Evolutionary conservation across 352 stramenopile genomes (phyloP), one percentile per base, ranked within the genome.

Genomic region (Phytophthora ramorum): DNA sequence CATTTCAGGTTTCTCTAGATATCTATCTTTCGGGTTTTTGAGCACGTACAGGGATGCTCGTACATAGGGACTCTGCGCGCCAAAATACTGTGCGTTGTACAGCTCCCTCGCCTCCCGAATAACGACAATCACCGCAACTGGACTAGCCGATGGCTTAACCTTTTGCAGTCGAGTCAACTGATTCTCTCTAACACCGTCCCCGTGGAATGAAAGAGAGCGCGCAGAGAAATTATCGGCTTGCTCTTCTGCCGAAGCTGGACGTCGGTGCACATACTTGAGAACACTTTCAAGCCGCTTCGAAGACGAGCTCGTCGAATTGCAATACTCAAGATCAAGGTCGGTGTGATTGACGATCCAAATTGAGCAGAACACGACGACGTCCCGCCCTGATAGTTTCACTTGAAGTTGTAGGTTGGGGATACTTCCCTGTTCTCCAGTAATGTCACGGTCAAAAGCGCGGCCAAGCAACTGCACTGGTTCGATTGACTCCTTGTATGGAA

Each of bases 311-410:
- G 78, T 83, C 40, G 85, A 89, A 51, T 89, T 91, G 43, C 89
- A 96, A 63, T 96, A 96, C 57, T 95, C 89, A 28, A 96, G 66
- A 60, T 94, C 81, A 9, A 96, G 69, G 38, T 86, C 84, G 16
- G 85, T 90, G 58, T 96, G 89, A 32, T 96, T 96, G 12, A 96
- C 87, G 58, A 96, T 88, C 89, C 89, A 96, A 4, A 96, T 82
- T 10, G 87, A 93, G 58, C 87, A 95, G 58, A 92, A 96, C 2
- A 95, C 79, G n/a, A 93, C 79, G 3, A 95, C 73, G 45, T 96
- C 89, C 40, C 89, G 79, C 4, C 85, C 89, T 16, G 76, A 83
- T 3, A 93, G 58, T 53, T 96, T 96, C 20, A 96, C 76, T 67
- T 93, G 84, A 16, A 96, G 63, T 58, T 95, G 89, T 16, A 96